Evolutionary conservation across 306 rosid genomes (phyloP), one percentile per base, ranked within the genome.

Genomic region (Cicer pinnatifidum): DNA sequence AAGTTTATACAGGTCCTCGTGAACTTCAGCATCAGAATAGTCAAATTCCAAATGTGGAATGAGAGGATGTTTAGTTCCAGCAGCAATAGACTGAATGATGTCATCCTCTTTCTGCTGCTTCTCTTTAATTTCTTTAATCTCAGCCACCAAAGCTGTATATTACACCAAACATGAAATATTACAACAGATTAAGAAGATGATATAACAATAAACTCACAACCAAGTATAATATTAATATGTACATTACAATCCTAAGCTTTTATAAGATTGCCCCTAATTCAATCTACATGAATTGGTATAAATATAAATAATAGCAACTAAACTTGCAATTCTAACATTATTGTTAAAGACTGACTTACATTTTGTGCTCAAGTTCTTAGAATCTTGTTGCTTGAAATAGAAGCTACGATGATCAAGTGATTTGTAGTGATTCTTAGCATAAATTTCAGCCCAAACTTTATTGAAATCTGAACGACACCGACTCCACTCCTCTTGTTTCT

Each of bases 391-490:
- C 88, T 95, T 95, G 91, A 95, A 95, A 75, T 91, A 90, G 88
- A 91, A 95, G 88, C 99, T 95, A 72, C 97, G 91, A 52, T 95
- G 99, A 85, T 95, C 99, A 75, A 95, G 97, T 61, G 99, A 95
- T 61, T 95, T 95, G 84, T 89, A 88, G 86, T 95, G 97, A 78
- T 95, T 95, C 86, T 91, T 95, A 52, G 92, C 70, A 87, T 95
- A 95, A 64, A 95, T 88, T 76, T 95, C 97, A 68, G 97, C 99
- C 99, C 99, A 95, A 72, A 95, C 97, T 85, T 95, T 95, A 75
- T 90, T 91, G 75, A 95, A 95, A 85, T 95, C 97, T 35, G 87
- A 79, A 39, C 96, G 94, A 75, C 97, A 95, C 84, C 86, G 82
- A 69, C 86, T 89, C 99, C 99, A 95, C 84, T 95, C 99, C 71